phyloP scores from a whole-genome alignment of 805 yeast species.

The Candida multigemmis region DNA sequence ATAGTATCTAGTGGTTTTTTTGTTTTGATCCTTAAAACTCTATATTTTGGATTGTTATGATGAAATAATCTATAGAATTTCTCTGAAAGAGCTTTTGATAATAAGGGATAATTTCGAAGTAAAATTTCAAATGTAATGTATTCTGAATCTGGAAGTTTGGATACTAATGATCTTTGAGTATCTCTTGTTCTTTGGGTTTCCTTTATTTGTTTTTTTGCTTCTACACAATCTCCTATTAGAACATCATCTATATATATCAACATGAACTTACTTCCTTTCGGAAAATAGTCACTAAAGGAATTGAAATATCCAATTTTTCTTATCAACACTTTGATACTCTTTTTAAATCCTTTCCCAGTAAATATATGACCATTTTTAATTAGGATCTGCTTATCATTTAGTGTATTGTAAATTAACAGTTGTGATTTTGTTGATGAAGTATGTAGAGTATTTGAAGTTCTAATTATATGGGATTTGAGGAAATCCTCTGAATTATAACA shows the following conservation, averaged over 20 bases:
- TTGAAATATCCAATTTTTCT: constrained; percentile 37
- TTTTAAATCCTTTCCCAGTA: constrained; percentile 52
- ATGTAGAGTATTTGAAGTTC: constrained; percentile 15
- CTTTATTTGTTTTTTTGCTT: background rate
- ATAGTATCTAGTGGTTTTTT: constrained; percentile 16
- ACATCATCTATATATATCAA: constrained; percentile 51
- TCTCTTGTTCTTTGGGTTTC: background rate
- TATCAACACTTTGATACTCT: constrained; percentile 35
- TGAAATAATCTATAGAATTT: constrained; percentile 30
- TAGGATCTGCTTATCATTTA: constrained; percentile 47
- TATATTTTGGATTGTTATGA: constrained; percentile 26
- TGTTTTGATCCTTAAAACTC: constrained; percentile 19
- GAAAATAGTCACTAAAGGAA: constrained; percentile 52
- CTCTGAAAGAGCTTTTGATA: constrained; percentile 30
- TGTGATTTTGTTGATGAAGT: constrained; percentile 19
- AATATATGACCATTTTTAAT: constrained; percentile 46
- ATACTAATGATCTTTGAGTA: background rate
- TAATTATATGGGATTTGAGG: constrained; percentile 52
- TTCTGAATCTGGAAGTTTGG: constrained; percentile 1
- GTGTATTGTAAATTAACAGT: constrained; percentile 40
- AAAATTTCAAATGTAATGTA: constrained; percentile 25
- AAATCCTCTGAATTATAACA: constrained; percentile 51
- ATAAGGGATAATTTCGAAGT: constrained; percentile 27
- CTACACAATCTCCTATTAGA: constrained; percentile 27
- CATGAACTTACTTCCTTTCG: constrained; percentile 47